Percentiles rank a stretch among this genome's conserved stretches.
phyloP scores from a whole-genome alignment of 108 stramenopile genomes.

The Skeletonema grethae region DNA sequence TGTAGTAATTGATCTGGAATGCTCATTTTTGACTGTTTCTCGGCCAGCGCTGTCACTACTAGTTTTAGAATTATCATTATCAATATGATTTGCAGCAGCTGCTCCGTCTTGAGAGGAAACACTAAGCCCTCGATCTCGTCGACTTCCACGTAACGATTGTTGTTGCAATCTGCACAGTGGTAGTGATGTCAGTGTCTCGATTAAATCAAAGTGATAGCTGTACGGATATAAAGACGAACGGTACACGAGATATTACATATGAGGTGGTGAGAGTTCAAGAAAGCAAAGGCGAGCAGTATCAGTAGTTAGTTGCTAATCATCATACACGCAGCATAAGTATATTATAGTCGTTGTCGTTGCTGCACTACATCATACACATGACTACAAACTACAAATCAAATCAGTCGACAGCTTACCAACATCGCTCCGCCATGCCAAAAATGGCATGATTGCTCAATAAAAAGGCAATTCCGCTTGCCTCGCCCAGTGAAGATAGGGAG shows the following conservation, averaged over 20 bases:
- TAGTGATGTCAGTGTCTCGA: conserved; percentile 48
- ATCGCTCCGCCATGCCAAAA: conserved; percentile 78
- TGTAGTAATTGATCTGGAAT: too few species aligned
- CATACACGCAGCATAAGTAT: too few species aligned
- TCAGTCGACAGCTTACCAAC: conserved; percentile 30
- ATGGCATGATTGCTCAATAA: conserved; percentile 65
- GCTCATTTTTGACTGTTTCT: too few species aligned
- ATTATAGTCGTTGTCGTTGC: too few species aligned
- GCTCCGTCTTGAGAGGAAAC: conserved; percentile 10
- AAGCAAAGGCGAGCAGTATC: too few species aligned
- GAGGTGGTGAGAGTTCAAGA: too few species aligned
- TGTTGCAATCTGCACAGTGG: conserved; percentile 14
- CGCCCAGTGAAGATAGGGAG: conserved; percentile 29
- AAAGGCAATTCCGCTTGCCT: conserved; percentile 58
- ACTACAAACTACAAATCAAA: too few species aligned
- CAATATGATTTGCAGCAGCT: background rate
- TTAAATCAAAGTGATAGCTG: conserved; percentile 83
- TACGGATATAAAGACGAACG: too few species aligned
- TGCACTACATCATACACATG: too few species aligned
- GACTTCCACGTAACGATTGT: conserved; percentile 4
- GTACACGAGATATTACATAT: too few species aligned
- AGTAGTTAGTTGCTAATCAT: too few species aligned
- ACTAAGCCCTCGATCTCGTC: conserved; percentile 31
- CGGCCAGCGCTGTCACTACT: background rate
- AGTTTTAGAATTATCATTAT: background rate